Percentiles rank a stretch among this genome's conserved stretches.
Conservation (phyloP, 176 grass and related monocot genomes). For the Luzula sylvatica region DNA sequence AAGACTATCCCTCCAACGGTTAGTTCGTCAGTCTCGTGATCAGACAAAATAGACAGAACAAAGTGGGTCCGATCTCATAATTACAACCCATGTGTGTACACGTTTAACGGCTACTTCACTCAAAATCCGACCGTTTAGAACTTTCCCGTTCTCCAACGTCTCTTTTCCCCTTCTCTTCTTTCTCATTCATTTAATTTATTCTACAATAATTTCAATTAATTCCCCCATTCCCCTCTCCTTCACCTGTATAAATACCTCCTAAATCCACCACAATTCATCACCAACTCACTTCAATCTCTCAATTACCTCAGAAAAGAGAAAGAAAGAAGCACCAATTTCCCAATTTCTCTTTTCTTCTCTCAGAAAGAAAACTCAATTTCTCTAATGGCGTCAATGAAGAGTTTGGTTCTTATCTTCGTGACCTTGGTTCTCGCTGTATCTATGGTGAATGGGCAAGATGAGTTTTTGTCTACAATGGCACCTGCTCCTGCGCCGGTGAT, state of each 20-base stretch:
- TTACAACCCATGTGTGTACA: not conserved
- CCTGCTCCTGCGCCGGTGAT: slow-evolving; percentile 24
- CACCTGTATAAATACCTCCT: slow-evolving; percentile 33
- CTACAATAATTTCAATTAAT: slow-evolving; percentile 13
- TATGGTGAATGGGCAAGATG: slow-evolving; percentile 3
- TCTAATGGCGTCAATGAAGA: slow-evolving; percentile 34
- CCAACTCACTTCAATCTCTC: not conserved
- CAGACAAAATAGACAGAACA: not conserved
- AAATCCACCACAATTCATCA: not conserved
- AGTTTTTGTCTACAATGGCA: slow-evolving; percentile 20
- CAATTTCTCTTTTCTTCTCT: slow-evolving; percentile 8
- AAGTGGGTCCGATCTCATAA: not conserved
- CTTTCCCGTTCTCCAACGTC: slow-evolving; percentile 35
- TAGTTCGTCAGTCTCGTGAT: slow-evolving; percentile 23
- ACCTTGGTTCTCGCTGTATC: not conserved
- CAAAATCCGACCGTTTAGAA: slow-evolving; percentile 44
- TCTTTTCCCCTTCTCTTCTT: slow-evolving; percentile 12
- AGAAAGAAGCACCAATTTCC: not conserved
- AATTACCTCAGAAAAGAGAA: slow-evolving; percentile 20
- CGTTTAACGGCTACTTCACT: slow-evolving; percentile 62
- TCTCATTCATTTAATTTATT: not conserved
- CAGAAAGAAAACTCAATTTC: not conserved
- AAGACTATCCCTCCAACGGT: slow-evolving; percentile 35
- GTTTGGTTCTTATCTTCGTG: slow-evolving; percentile 23
- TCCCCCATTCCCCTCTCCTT: no score